A percentile compares a stretch with the other conserved stretches of the same genome.
phyloP scores from a whole-genome alignment of 2,329 filamentous ascomycete genomes.

The Fusarium metavorans region DNA sequence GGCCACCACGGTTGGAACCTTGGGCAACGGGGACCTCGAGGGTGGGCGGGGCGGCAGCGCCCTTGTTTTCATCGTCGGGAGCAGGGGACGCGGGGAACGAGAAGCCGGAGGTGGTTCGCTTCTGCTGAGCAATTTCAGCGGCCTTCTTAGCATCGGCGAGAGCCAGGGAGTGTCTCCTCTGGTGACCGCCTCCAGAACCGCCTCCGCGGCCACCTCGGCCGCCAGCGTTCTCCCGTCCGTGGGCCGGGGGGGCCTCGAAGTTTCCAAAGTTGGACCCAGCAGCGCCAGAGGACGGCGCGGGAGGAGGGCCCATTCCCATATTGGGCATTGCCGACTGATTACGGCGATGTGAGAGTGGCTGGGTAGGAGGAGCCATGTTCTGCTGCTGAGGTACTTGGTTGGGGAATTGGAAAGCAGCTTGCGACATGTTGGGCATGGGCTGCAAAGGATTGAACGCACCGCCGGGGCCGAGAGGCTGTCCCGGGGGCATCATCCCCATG shows the following conservation, averaged over 20 bases:
- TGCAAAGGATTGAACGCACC: slow-evolving; percentile 83
- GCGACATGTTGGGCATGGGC: slow-evolving; percentile 82
- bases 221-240: slow-evolving; percentile 53
- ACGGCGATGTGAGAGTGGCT: slow-evolving; percentile 89
- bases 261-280: slow-evolving; percentile 84
- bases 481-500: slow-evolving; percentile 92
- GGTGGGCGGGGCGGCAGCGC: slow-evolving; percentile 46
- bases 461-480: slow-evolving; percentile 78
- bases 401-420: slow-evolving; percentile 91
- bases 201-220: slow-evolving; percentile 78
- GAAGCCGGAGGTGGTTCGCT: slow-evolving; percentile 92
- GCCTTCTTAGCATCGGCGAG: slow-evolving; percentile 97
- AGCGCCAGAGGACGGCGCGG: slow-evolving; percentile 91
- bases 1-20: slow-evolving; percentile 63
- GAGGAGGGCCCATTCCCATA: slow-evolving; percentile 88
- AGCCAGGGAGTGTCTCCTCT: slow-evolving; percentile 93
- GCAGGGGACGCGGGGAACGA: slow-evolving; percentile 84
- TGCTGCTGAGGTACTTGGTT: slow-evolving; percentile 80
- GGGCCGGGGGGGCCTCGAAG: slow-evolving; percentile 70
- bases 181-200: slow-evolving; percentile 80
- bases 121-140: slow-evolving; percentile 95
- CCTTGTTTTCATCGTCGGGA: slow-evolving; percentile 62
- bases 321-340: slow-evolving; percentile 97
- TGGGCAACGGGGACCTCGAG: slow-evolving; percentile 53
- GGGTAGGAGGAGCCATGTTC: slow-evolving; percentile 81